Conservation (phyloP, 1,139 yeast species). For the Magnusiomyces suaveolens region DNA sequence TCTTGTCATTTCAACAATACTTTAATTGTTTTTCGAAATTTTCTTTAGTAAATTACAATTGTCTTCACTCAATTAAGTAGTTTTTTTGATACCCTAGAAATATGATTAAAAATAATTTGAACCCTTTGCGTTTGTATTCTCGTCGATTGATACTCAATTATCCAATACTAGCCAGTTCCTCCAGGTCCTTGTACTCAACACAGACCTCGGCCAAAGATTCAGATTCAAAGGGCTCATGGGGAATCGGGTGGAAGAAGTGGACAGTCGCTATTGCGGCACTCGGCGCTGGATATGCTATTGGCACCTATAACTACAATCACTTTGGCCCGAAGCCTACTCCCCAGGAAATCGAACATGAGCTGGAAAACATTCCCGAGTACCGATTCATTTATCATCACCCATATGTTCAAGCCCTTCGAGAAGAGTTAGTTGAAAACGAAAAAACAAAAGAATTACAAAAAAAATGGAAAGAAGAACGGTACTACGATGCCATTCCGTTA, state of each 20-base stretch:
- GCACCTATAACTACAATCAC: slow-evolving; percentile 9
- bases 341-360: slow-evolving; percentile 4
- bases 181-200: not conserved
- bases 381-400: slow-evolving; percentile 20
- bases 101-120: too few species aligned
- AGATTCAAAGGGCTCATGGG: not conserved
- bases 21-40: too few species aligned
- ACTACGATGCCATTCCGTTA: slow-evolving; percentile 23
- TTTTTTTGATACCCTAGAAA: too few species aligned
- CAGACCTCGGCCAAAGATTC: not conserved
- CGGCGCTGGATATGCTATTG: slow-evolving; percentile 9
- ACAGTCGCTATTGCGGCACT: slow-evolving; percentile 3
- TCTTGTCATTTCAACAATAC: too few species aligned
- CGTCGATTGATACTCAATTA: not conserved
- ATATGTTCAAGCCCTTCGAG: slow-evolving; percentile 17
- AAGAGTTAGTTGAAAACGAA: slow-evolving; percentile 17
- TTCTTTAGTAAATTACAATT: too few species aligned
- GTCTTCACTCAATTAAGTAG: too few species aligned
- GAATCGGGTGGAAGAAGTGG: slow-evolving; percentile 10
- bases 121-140: too few species aligned
- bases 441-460: slow-evolving; percentile 2
- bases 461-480: slow-evolving; percentile 12
- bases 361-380: slow-evolving; percentile 15
- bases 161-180: not conserved
- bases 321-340: slow-evolving; percentile 4